These are phyloP conservation scores for Pelargonium citronellum DNA, from an alignment of 441 rosid genomes.

Conservation along the genomic window DNA sequence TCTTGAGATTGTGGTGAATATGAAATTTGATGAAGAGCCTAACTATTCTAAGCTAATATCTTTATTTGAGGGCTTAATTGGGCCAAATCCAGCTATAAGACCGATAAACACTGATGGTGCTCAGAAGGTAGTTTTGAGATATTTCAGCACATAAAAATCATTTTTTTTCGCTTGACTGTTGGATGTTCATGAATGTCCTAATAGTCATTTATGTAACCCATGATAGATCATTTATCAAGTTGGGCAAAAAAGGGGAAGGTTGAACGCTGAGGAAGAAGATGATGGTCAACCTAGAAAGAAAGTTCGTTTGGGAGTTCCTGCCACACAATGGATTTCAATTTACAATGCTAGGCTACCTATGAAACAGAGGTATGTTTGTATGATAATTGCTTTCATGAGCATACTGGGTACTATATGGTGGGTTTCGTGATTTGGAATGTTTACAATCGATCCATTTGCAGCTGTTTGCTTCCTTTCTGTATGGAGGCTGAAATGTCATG, in stretches of 20 bases:
- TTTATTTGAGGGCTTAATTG: constrained; percentile 70
- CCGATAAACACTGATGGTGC: constrained; percentile 98
- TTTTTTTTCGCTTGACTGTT: too few species aligned
- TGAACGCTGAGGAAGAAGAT: constrained; percentile 81
- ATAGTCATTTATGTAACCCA: constrained; percentile 2
- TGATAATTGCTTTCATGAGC: too few species aligned
- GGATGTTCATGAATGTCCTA: constrained; percentile 6
- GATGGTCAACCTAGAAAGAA: constrained; percentile 93
- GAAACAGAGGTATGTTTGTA: constrained; percentile 79
- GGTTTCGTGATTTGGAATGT: neutral
- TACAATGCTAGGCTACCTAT: constrained; percentile 95
- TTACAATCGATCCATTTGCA: neutral
- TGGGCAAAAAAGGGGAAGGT: constrained; percentile 95
- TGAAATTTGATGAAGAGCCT: constrained; percentile 98
- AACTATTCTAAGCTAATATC: constrained; percentile 80
- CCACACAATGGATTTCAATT: constrained; percentile 93
- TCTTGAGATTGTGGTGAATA: constrained; percentile 87
- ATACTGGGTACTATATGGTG: neutral
- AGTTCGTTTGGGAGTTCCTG: constrained; percentile 94
- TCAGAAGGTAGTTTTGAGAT: constrained; percentile 54
- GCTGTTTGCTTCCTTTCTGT: neutral
- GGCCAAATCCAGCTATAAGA: constrained; percentile 85
- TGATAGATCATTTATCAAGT: constrained; percentile 73
- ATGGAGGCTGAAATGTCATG: too few species aligned
- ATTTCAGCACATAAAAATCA: constrained; percentile 8